A percentile compares a stretch with the other conserved stretches of the same genome.
These are phyloP conservation scores for Smithsoniella earleae DNA, from an alignment of 163 green algal species.

Conservation along the genomic window DNA sequence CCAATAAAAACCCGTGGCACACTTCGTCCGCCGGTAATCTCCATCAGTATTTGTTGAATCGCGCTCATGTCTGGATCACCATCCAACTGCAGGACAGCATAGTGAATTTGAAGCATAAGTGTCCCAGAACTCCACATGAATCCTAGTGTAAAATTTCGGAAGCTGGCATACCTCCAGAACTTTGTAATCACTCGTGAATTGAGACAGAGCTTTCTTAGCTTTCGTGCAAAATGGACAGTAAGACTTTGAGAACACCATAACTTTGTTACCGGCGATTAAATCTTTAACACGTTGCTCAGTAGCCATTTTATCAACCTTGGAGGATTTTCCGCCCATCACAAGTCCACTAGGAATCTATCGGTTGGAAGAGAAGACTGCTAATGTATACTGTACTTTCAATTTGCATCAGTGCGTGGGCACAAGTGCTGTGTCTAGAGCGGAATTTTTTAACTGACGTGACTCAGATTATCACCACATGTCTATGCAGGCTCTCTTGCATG, in stretches of 20 bases:
- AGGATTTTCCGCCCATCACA: too few relatives aligned
- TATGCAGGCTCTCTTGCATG: too few relatives aligned
- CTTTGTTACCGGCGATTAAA: constrained; percentile 31
- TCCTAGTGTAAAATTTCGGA: neutral
- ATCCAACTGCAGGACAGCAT: constrained; percentile 42
- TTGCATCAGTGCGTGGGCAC: too few relatives aligned
- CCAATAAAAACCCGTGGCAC: constrained; percentile 55
- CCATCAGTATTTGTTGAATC: constrained; percentile 42
- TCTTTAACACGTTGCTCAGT: neutral
- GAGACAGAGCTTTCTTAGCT: constrained; percentile 44
- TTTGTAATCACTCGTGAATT: constrained; percentile 29
- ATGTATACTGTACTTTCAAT: too few relatives aligned
- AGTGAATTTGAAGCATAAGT: neutral
- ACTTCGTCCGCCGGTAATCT: constrained; percentile 45
- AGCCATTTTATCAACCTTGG: constrained; percentile 6
- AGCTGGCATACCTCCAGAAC: constrained; percentile 32
- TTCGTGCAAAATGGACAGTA: constrained; percentile 57
- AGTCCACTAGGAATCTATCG: too few relatives aligned
- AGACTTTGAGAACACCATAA: constrained; percentile 44
- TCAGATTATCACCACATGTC: too few relatives aligned
- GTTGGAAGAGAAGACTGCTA: too few relatives aligned
- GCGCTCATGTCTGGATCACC: constrained; percentile 26
- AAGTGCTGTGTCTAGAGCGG: too few relatives aligned
- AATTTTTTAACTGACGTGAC: too few relatives aligned
- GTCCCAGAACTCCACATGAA: neutral